phyloP scores from a whole-genome alignment of 2,329 filamentous ascomycete species.

The Nectriaceae sp. region DNA sequence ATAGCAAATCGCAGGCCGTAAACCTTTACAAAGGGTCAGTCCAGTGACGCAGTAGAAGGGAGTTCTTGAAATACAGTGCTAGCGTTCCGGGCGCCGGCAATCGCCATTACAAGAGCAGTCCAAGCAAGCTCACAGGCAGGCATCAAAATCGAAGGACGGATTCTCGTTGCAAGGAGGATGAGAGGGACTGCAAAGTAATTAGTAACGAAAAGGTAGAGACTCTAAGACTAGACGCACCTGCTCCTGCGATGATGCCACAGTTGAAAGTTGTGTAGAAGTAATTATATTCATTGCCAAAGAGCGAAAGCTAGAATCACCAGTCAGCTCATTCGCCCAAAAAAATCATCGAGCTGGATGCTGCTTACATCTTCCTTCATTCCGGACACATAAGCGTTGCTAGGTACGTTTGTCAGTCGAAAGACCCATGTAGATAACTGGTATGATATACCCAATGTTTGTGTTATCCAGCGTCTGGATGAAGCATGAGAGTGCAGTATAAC shows the following conservation, averaged over 20 bases:
- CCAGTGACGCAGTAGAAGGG: neutral
- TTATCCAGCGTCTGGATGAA: slow-evolving; percentile 15
- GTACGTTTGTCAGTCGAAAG: neutral
- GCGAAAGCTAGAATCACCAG: slow-evolving; percentile 3
- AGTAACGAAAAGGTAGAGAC: neutral
- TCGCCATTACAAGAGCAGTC: slow-evolving; percentile 26
- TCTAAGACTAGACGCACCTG: neutral
- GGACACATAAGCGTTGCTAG: slow-evolving; percentile 15
- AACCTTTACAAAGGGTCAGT: slow-evolving; percentile 7
- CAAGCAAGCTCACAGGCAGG: slow-evolving; percentile 31
- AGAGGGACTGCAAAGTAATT: slow-evolving; percentile 7
- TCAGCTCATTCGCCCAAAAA: neutral
- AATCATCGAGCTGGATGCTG: too few species aligned
- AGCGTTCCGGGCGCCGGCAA: slow-evolving; percentile 26
- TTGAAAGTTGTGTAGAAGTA: slow-evolving; percentile 15
- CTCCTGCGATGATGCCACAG: slow-evolving; percentile 13
- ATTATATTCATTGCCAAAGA: slow-evolving; percentile 14
- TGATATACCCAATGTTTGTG: slow-evolving; percentile 12
- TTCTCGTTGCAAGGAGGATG: slow-evolving; percentile 10
- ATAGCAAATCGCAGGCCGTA: slow-evolving; percentile 33
- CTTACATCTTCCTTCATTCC: slow-evolving; percentile 17
- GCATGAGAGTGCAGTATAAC: slow-evolving; percentile 11
- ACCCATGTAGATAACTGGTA: neutral
- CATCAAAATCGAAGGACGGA: slow-evolving; percentile 33
- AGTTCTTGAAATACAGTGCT: too few species aligned